Evolutionary conservation across 202 grass and related monocot genomes (phyloP), one percentile per base, ranked within the genome.

Genomic region (Musa balbisiana): DNA sequence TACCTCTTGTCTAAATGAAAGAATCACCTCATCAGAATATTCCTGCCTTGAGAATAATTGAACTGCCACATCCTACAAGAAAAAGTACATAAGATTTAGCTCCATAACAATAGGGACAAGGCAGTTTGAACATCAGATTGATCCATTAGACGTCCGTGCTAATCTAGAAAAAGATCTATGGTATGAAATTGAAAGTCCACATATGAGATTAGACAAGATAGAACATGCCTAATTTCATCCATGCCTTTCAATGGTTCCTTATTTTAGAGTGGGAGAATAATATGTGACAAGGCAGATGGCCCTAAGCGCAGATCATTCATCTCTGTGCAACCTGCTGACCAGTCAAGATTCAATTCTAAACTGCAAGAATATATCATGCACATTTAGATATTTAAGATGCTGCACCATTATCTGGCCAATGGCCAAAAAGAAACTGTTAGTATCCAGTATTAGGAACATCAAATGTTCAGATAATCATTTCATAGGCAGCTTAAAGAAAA

Each of bases 11-110:
- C 87, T 92, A 75, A 99, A 99, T 64, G 80, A 25, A 58, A 90
- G 85, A 84, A 99, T 92, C 76, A 99, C 69, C 59, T 99, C 95
- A 52, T 94, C 91, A 0, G 95, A 94, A 87, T 99, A 99, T 90
- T 94, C 89, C 74, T 99, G 95, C 75, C 81, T 99, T 49, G 91
- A 99, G 79, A 99, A 94, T 71, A 99, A 87, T 93, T 99, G 94
- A 81, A 94, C 95, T 82, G 87, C 95, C 59, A 99, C 95, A 90
- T 99, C 95, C 95, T 99, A 82, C 67, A 72, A 78, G 51, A 87
- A 73, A 33, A 63, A 49, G 10, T 17, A 75, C 25, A 51, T 22
- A 25, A 10, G 23, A n/a, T 64, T n/a, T 64, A 9, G 27, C 62
- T 64, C 20, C 21, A 3, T 64, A 12, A 64, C 62, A 64, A 25